Percentiles rank a stretch among this genome's conserved stretches.
These are phyloP conservation scores for Pharnaceum exiguum DNA, from an alignment of 148 eudicot species.

Conservation along the genomic window DNA sequence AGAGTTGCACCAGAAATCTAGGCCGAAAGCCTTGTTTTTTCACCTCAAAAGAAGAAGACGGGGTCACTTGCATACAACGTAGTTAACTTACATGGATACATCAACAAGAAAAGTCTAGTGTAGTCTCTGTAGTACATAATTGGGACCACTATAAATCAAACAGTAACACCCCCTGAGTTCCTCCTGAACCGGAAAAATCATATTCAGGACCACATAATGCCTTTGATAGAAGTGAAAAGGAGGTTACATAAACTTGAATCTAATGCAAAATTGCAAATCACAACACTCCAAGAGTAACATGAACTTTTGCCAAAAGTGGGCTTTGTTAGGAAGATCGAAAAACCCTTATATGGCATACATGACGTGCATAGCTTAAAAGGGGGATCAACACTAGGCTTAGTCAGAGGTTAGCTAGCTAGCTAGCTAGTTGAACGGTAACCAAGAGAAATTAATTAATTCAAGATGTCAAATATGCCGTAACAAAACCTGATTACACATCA, in stretches of 20 bases:
- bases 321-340: not conserved
- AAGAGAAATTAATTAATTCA: constrained; percentile 4
- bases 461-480: not conserved
- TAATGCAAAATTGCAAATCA: no score
- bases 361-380: not conserved
- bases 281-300: not conserved
- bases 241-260: no score
- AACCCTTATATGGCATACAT: constrained; percentile 9
- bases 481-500: not conserved
- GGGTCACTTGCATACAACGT: not conserved
- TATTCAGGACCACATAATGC: constrained; percentile 17
- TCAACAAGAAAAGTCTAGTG: no score
- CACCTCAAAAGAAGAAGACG: constrained; percentile 27
- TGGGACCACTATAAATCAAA: constrained; percentile 18
- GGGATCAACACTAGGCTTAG: not conserved
- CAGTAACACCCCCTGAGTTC: constrained; percentile 1
- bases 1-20: constrained; percentile 25
- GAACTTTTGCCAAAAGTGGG: constrained; percentile 2
- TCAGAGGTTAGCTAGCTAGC: no score
- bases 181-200: not conserved
- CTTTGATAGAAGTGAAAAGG: no score
- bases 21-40: constrained; percentile 22
- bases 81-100: no score
- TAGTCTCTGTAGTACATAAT: no score
- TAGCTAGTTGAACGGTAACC: not conserved